Base-by-base conservation (phyloP, 2,329 filamentous ascomycete genomes). In the Stagonosporopsis tanaceti region DNA sequence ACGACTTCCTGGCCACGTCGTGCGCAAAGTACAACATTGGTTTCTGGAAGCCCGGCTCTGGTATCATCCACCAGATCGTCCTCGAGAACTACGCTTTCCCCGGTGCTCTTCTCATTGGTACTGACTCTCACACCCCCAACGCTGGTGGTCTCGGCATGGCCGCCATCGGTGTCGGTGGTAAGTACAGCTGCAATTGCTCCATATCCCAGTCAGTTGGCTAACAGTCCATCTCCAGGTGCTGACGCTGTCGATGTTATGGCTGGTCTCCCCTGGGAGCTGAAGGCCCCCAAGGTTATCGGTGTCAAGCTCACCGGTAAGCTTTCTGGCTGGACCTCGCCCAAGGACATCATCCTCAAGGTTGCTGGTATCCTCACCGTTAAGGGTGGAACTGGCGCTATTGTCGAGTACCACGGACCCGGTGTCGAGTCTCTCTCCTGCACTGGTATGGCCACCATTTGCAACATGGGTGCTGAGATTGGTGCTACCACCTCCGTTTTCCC, bases 11-110 rank as follows among this genome's bases (percentile, higher is more conserved):
- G 76, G 87, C 93, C 61, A 89, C 89, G 63, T 91, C 94, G 66
- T 98, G 94, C 79, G 93, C 93, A 76, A 99, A 98, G 85, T 99
- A 98, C 86, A 94, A 98, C 86, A 98, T 98, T 79, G 95, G 95
- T 84, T 98, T 98, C 89, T 99, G 95, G 95, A 92, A 87, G 80
- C 95, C 95, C 66, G 95, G 95, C 71, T 97, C 94, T 77, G 95
- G 95, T 86, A 99, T 98, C 79, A 99, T 99, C 72, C 95, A 99
- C 84, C 95, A 98, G 85, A 98, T 98, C 76, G 82, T 98, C 64
- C 87, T 98, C 58, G 95, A 99, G 84, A 98, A 98, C 86, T 98
- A 98, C 80, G 93, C 93, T 78, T 98, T 98, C 89, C 95, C 95
- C 66, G 95, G 95, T 86, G 94, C 90, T 87, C 87, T 99, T 58